Evolutionary conservation across 225 moss, liverwort and hornwort genomes (phyloP), one percentile per base, ranked within the genome.

Genomic region (Asterella californica): DNA sequence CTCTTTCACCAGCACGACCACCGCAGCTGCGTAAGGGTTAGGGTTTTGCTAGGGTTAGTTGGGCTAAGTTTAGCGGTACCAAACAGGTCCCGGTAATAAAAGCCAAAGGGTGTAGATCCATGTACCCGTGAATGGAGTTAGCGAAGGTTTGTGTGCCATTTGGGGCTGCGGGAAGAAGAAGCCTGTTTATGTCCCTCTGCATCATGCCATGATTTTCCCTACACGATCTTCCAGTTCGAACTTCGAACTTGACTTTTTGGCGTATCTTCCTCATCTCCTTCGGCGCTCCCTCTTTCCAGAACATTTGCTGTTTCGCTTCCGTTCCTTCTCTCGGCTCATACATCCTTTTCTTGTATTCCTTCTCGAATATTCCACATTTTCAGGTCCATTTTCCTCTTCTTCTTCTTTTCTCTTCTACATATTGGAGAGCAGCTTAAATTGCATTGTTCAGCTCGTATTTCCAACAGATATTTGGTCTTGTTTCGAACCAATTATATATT

Each of bases 11-110:
- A 21, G 8, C 48, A 12, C 19, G 30, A 45, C 38, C 24, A 27
- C 57, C 57, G 24, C n/a, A 22, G 29, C 21, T 57, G 15, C 27
- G 25, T 52, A 81, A 78, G 78, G 77, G 65, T 84, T 84, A 84
- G 84, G 80, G 84, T 80, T 84, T 80, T 80, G 61, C 55, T 25
- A 65, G 53, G 72, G 30, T 81, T 83, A 76, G 76, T 79, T 76
- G 17, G 24, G 53, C 10, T 72, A 78, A 64, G 78, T 52, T 74
- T 75, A 75, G 54, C 48, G 54, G 75, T 2, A 24, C 55, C 24
- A 55, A 21, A 33, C 33, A 29, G 50, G 17, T 22, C 1, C 10
- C 70, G 1, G 15, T 10, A 10, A 33, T 59, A 25, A 5, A 59
- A 37, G 38, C 25, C 75, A 21, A 0, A 2, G 32, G n/a, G 25